Conservation (phyloP, 768 basidiomycete species). For the Lactarius sanguifluus region DNA sequence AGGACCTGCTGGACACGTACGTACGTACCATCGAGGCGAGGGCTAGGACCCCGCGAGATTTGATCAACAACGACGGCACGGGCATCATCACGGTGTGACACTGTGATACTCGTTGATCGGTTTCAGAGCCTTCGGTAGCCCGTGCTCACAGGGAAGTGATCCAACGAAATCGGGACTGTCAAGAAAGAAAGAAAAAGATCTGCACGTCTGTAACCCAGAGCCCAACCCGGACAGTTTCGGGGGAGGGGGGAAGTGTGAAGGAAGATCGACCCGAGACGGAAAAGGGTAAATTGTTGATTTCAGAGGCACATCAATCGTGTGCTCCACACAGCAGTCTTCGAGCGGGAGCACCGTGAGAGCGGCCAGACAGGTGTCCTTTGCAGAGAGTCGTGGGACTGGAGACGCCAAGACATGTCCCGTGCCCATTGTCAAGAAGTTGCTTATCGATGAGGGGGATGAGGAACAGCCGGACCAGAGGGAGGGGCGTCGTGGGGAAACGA, state of each 20-base stretch:
- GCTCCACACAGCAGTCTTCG: not conserved
- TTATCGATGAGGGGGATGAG: not conserved
- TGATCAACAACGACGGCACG: not conserved
- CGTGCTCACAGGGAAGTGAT: not conserved
- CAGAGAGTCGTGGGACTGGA: not conserved
- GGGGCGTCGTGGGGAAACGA: not conserved
- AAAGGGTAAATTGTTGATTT: not conserved
- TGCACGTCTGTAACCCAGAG: not conserved
- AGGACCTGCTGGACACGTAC: not conserved
- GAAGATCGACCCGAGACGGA: not conserved
- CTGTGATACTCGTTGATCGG: not conserved
- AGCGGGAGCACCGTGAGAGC: not conserved
- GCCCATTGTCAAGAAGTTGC: not conserved
- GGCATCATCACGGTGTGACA: not conserved
- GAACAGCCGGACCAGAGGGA: not conserved
- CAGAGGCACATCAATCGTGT: not conserved
- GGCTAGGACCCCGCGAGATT: not conserved
- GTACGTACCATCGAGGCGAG: not conserved
- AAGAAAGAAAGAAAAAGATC: not conserved
- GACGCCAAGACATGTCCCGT: not conserved
- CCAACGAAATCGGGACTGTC: not conserved
- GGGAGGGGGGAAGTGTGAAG: not conserved
- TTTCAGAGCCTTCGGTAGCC: not conserved
- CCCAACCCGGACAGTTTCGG: not conserved
- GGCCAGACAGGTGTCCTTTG: not conserved